Evolutionary conservation across 2,329 filamentous ascomycete species (phyloP).

Genomic region (Cordyceps militaris): DNA sequence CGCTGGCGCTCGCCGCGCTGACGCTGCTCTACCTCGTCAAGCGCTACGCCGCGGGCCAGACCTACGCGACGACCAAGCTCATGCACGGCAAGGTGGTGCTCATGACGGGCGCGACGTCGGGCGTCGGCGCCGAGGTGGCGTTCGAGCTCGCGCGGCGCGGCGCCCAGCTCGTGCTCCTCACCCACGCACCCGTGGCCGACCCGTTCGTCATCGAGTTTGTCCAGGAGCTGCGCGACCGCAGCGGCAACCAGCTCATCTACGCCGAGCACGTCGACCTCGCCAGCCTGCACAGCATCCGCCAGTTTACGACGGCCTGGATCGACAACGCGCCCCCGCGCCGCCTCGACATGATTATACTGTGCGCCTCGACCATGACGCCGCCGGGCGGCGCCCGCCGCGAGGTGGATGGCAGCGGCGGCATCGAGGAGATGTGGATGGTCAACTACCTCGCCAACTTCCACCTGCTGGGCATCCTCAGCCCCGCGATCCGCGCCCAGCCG

Average conservation of each 20-base stretch:
- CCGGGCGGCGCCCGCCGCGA: constrained; percentile 50
- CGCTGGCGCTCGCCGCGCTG: constrained; percentile 31
- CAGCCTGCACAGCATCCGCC: constrained; percentile 81
- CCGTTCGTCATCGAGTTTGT: constrained; percentile 90
- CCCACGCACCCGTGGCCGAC: constrained; percentile 72
- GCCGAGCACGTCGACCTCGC: constrained; percentile 89
- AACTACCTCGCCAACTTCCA: constrained; percentile 97
- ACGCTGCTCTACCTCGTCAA: constrained; percentile 49
- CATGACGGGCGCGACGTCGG: constrained; percentile 90
- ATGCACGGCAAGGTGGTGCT: constrained; percentile 94
- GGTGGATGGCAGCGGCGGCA: constrained; percentile 77
- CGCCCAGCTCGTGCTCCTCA: constrained; percentile 85
- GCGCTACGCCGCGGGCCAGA: constrained; percentile 67
- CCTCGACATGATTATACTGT: constrained; percentile 85
- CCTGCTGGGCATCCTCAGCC: constrained; percentile 81
- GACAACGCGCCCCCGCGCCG: constrained; percentile 86
- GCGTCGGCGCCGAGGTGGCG: constrained; percentile 74
- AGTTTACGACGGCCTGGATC: constrained; percentile 96
- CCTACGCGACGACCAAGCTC: constrained; percentile 67
- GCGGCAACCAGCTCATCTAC: constrained; percentile 82
- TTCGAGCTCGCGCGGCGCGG: constrained; percentile 70
- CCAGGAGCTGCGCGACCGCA: constrained; percentile 70
- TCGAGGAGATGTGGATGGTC: constrained; percentile 87
- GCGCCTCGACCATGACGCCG: constrained; percentile 70
- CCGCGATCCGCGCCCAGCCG: constrained; percentile 83